A percentile compares a stretch with the other conserved stretches of the same genome.
phyloP scores from a whole-genome alignment of 306 rosid species.

The Castanospermum australe region DNA sequence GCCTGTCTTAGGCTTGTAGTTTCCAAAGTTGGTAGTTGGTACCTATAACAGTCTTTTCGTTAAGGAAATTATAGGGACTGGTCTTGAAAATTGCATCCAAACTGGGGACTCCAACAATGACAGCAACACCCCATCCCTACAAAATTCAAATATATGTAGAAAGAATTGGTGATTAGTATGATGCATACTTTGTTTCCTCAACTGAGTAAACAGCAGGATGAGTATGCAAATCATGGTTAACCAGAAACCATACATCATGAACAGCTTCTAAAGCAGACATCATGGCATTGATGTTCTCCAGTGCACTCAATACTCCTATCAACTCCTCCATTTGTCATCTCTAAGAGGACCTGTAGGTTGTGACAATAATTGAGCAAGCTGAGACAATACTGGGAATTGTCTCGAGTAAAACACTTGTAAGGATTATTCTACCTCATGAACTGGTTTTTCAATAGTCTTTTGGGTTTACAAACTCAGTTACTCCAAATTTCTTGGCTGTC shows the following conservation, averaged over 20 bases:
- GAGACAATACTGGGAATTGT: neutral
- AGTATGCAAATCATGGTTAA: neutral
- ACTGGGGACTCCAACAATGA: constrained; percentile 44
- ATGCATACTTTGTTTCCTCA: neutral
- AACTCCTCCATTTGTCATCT: constrained; percentile 50
- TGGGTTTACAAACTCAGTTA: constrained; percentile 47
- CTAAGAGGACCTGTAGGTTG: constrained; percentile 35
- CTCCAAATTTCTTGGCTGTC: constrained; percentile 45
- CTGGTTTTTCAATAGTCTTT: constrained; percentile 37
- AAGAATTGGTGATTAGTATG: neutral
- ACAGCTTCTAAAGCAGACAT: constrained; percentile 48
- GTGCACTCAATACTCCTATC: constrained; percentile 53
- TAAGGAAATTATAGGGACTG: constrained; percentile 29
- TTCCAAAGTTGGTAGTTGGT: constrained; percentile 46
- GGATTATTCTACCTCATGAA: constrained; percentile 36
- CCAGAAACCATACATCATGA: constrained; percentile 31
- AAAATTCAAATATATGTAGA: too few relatives aligned
- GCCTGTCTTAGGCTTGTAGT: constrained; percentile 41
- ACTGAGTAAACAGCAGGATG: too few relatives aligned
- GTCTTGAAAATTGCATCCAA: constrained; percentile 38
- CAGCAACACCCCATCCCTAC: constrained; percentile 54
- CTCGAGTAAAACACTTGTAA: neutral
- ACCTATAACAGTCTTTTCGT: constrained; percentile 42
- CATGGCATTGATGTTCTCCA: constrained; percentile 35
- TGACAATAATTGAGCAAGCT: neutral